phyloP scores from a whole-genome alignment of 352 stramenopile species.

The Halophytophthora polymorphica region DNA sequence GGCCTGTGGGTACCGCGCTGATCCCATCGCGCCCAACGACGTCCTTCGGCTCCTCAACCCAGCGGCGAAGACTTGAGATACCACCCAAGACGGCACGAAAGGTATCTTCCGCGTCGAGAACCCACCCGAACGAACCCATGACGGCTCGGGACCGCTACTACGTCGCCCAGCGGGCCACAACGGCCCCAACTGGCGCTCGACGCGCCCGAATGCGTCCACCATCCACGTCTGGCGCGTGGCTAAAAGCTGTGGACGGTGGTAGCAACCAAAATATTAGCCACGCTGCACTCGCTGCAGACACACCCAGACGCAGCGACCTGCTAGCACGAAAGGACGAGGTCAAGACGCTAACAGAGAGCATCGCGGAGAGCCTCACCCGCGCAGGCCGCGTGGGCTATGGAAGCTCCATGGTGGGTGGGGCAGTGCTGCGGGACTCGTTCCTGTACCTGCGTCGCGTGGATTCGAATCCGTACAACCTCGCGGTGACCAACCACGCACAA shows the following conservation, averaged over 20 bases:
- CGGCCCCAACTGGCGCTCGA: constrained; percentile 21
- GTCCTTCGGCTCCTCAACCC: constrained; percentile 16
- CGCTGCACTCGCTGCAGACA: not conserved
- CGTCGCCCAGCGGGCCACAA: constrained; percentile 45
- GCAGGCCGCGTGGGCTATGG: not conserved
- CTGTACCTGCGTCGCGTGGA: constrained; percentile 71
- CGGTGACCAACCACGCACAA: constrained; percentile 53
- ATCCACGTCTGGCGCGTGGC: constrained; percentile 3
- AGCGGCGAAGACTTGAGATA: constrained; percentile 10
- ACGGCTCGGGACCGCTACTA: constrained; percentile 63
- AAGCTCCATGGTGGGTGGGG: constrained; percentile 2
- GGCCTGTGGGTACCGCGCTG: constrained; percentile 27
- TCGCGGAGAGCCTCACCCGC: constrained; percentile 40
- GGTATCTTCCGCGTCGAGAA: not conserved
- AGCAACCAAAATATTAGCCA: constrained; percentile 1
- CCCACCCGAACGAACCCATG: constrained; percentile 37
- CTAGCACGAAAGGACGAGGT: constrained; percentile 43
- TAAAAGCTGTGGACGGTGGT: not conserved
- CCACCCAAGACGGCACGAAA: constrained; percentile 22
- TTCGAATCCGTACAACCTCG: constrained; percentile 76
- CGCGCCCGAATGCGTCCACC: constrained; percentile 6
- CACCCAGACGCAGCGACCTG: constrained; percentile 35
- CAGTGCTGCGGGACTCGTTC: constrained; percentile 48
- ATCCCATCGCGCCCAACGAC: constrained; percentile 52
- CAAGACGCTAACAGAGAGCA: constrained; percentile 58